phyloP scores from a whole-genome alignment of 2,329 filamentous ascomycete genomes.

The Byssoonygena ceratinophila region DNA sequence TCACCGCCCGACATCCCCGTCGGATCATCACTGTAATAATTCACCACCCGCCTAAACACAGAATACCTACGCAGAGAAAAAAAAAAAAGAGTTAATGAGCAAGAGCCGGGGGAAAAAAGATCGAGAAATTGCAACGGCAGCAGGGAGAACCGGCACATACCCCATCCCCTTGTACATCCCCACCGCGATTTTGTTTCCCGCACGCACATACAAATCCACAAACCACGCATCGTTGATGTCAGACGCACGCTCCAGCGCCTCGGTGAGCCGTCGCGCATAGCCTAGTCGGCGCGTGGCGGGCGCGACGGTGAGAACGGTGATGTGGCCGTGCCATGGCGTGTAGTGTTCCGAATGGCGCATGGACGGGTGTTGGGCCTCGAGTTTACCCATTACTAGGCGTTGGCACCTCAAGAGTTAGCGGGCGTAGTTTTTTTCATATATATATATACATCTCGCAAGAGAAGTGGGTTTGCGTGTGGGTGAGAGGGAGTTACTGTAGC shows the following conservation, averaged over 20 bases:
- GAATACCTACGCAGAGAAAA: conserved; percentile 47
- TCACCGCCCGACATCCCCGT: conserved; percentile 53
- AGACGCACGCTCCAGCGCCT: conserved; percentile 69
- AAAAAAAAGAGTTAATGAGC: background rate
- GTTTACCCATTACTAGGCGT: conserved; percentile 78
- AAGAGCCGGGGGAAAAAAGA: background rate
- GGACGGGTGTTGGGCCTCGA: conserved; percentile 72
- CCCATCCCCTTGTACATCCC: conserved; percentile 82
- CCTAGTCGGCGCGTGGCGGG: conserved; percentile 76
- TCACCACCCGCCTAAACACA: conserved; percentile 76
- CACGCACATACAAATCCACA: conserved; percentile 85
- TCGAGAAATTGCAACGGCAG: too few species aligned
- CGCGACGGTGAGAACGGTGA: conserved; percentile 87
- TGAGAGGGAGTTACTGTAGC: conserved; percentile 57
- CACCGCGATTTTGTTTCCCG: conserved; percentile 79
- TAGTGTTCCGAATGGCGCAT: conserved; percentile 72
- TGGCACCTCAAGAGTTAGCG: background rate
- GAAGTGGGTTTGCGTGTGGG: too few species aligned
- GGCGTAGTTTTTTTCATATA: background rate
- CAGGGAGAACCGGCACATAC: conserved; percentile 38
- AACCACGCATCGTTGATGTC: conserved; percentile 85
- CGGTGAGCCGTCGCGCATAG: conserved; percentile 71
- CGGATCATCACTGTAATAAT: conserved; percentile 85
- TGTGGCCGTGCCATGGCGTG: conserved; percentile 98
- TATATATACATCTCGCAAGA: too few species aligned